A percentile compares a stretch with the other conserved stretches of the same genome.
phyloP scores from a whole-genome alignment of 2,329 filamentous ascomycete genomes.

The Neurospora sp. region DNA sequence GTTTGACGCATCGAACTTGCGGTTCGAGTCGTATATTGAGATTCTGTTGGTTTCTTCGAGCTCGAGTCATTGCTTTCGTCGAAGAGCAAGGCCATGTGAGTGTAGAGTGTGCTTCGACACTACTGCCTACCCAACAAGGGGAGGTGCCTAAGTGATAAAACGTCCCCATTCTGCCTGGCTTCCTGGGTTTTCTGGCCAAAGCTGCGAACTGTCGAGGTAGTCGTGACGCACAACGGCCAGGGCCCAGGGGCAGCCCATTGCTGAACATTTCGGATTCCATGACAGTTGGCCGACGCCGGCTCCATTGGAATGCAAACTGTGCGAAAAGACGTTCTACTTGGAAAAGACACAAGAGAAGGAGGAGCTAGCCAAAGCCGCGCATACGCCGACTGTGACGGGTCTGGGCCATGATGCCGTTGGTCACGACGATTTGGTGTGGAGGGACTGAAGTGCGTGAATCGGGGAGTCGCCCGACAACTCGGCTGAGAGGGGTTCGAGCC shows the following conservation, averaged over 20 bases:
- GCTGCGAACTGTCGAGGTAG: not conserved
- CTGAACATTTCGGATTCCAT: not conserved
- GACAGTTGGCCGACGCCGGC: not conserved
- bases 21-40: not conserved
- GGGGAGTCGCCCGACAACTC: not conserved
- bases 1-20: not conserved
- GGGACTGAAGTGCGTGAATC: not conserved
- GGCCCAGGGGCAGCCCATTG: not conserved
- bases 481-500: not conserved
- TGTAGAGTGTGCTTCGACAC: not conserved
- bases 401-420: not conserved
- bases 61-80: not conserved
- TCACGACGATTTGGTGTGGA: not conserved
- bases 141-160: not conserved
- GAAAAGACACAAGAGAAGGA: not conserved
- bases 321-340: not conserved
- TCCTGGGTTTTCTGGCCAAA: not conserved
- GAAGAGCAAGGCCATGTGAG: not conserved
- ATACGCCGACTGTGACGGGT: not conserved
- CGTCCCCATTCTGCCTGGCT: not conserved
- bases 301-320: not conserved
- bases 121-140: not conserved
- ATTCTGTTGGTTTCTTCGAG: not conserved
- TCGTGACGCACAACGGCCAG: not conserved
- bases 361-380: not conserved